A percentile compares a stretch with the other conserved stretches of the same genome.
Conservation (phyloP, 345 rosid genomes). For the Eucalyptus sp. region DNA sequence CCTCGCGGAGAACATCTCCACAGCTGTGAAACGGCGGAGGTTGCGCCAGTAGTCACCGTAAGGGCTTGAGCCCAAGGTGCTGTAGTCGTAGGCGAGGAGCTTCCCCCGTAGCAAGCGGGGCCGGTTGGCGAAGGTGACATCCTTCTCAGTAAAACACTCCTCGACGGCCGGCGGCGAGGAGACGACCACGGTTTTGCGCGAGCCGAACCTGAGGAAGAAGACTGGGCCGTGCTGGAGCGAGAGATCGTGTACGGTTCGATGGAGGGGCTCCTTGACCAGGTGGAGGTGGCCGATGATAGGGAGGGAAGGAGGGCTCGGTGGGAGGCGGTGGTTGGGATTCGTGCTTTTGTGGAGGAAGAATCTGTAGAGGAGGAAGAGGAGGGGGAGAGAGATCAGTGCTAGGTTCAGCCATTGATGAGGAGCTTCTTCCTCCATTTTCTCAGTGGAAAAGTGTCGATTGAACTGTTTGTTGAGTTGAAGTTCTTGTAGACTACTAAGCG, state of each 20-base stretch:
- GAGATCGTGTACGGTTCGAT: neutral
- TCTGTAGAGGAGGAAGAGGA: neutral
- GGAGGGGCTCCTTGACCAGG: constrained; percentile 1
- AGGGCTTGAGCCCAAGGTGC: neutral
- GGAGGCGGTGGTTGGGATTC: neutral
- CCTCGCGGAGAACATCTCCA: constrained; percentile 8
- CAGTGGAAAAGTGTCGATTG: neutral
- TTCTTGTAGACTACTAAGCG: neutral
- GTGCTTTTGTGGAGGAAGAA: neutral
- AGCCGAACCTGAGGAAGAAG: neutral
- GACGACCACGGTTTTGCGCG: neutral
- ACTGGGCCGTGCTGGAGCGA: neutral
- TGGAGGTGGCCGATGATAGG: constrained; percentile 9
- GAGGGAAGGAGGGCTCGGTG: constrained; percentile 1
- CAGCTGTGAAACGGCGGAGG: constrained; percentile 10
- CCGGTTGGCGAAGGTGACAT: constrained; percentile 5
- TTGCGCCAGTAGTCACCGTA: constrained; percentile 14
- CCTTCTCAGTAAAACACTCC: constrained; percentile 11
- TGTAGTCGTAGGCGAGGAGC: neutral
- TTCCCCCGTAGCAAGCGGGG: neutral
- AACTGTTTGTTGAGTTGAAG: neutral
- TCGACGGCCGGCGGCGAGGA: neutral
- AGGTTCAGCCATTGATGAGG: neutral
- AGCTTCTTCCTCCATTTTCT: neutral
- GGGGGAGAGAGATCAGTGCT: neutral